Base-by-base conservation (phyloP, 164 flowering plant species). In the Hamamelis virginiana region DNA sequence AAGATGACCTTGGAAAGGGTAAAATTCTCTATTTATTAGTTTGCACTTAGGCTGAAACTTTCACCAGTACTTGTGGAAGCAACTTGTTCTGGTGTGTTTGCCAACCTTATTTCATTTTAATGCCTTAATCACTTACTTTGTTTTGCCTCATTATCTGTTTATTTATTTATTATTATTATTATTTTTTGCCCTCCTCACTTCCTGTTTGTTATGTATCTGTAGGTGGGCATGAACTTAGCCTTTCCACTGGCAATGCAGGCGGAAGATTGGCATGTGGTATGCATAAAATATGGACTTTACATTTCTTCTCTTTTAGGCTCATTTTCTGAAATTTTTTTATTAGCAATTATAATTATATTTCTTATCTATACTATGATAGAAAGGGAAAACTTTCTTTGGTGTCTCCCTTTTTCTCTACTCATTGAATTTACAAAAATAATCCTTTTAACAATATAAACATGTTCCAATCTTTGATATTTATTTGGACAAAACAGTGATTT, bases 1-100 rank as follows among this genome's bases (percentile, higher is more conserved):
- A 71, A 80, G 98, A 91, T 85, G 98, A 94, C 69, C 97, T 94
- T 68, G 98, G 98, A 83, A 94, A 94, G 81, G 98, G 98, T 94
- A 84, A 72, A 53, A 4, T 9, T 70, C 48, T 51, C 22, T 57
- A 25, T 68, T 57, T 43, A 68, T 66, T 28, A 28, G 27, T 53
- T 55, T 59, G 33, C 21, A 47, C 27, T 52, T 44, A 62, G 26
- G 18, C 63, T n/a, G 21, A 0, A 26, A 23, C 47, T 68, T 38
- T 47, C 48, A 15, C 9, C 10, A 22, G 22, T 28, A n/a, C 19
- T 43, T 19, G 50, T 19, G 23, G 58, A 51, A 55, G 51, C 3
- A 55, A 27, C 18, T 65, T 65, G 1, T 9, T 21, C 19, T 18
- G 26, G 38, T 23, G 15, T 45, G 10, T 41, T 48, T 45, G 10